Base-by-base conservation (phyloP, 768 basidiomycete genomes). In the Naganishia friedmannii region DNA sequence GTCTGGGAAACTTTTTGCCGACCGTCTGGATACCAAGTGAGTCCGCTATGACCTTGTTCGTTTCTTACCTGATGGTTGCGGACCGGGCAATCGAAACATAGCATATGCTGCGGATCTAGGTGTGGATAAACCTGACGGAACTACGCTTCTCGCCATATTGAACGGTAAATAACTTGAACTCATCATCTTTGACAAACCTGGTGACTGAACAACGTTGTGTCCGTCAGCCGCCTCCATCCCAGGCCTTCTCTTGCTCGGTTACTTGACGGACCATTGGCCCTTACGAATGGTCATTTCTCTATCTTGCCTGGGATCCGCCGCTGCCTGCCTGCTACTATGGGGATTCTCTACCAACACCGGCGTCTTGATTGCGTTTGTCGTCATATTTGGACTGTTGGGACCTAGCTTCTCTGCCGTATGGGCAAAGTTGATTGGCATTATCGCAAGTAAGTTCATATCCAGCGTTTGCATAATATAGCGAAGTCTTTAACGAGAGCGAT, bases 321-420 rank as follows among this genome's bases (percentile, higher is more conserved):
- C 74, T 0, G 55, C 77, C 1, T 80, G 75, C 54, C 69, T 77
- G 28, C 72, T 80, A 69, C 66, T 78, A 29, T 80, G 79, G 79
- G 79, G 79, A 9, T 78, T 80, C 68, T 76, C 75, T 1, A 74
- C 74, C 23, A 70, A 70, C 26, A 45, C 70, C 12, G 74, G 53
- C 10, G 63, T 74, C 4, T 68, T 80, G 32, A 67, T 77, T 2
- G 54, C 69, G 0, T 80, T 80, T 54, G 72, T 69, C 0, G 46
- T 80, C 23, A 32, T 69, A 4, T 80, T 77, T 55, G 79, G 79
- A 0, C 31, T 72, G 0, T 51, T 76, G 12, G 76, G 74, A 8
- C 66, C 74, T 21, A 73, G 74, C n/a, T 77, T 80, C 60, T 58
- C 74, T 0, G 73, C 74, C 9, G 26, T 77, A 0, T 78, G 78